Base-by-base conservation (phyloP, 495 filamentous ascomycete species). In the Pyronema domesticum region DNA sequence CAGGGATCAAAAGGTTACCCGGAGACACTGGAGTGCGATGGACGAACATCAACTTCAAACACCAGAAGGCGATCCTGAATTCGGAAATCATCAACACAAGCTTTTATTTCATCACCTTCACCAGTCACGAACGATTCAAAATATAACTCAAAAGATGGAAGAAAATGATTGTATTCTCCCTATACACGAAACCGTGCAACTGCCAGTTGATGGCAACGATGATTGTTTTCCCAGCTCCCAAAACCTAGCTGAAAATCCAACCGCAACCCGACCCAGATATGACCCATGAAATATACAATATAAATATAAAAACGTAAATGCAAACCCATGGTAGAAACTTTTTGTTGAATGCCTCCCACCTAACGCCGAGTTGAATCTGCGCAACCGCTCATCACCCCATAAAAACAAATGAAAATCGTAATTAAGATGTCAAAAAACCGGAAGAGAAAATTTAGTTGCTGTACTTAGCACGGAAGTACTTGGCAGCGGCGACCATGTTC, bases 401-500 rank as follows among this genome's bases (percentile, higher is more conserved):
- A 52, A 23, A 51, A 56, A 51, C 57, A 56, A 58, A 56, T 34
- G 43, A 48, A 60, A 37, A 58, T 58, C 37, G 55, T 76, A 72
- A 76, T 74, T 71, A 76, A 74, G 68, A 66, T 73, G 69, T 69
- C 68, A 71, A 66, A 55, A 59, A 66, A 64, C 70, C 65, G 68
- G 65, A 63, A 62, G 60, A 69, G 68, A 45, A 45, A 43, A 34
- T 36, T 44, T 30, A 30, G 23, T 82, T 74, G 61, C 75, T 63
- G 70, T 94, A 81, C 80, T 96, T 83, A 68, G 80, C 70, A 67
- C 91, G 91, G 86, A 80, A 95, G 79, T 71, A 83, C 80, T 95
- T 95, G 73, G 91, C 87, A 37, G 93, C 91, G 67, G 84, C 81
- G 71, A 96, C 86, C 86, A 96, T 81, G 77, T 94, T 89, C 71